phyloP scores from a whole-genome alignment of 371 early-diverging fungal species.

The Mortierella polycephala region DNA sequence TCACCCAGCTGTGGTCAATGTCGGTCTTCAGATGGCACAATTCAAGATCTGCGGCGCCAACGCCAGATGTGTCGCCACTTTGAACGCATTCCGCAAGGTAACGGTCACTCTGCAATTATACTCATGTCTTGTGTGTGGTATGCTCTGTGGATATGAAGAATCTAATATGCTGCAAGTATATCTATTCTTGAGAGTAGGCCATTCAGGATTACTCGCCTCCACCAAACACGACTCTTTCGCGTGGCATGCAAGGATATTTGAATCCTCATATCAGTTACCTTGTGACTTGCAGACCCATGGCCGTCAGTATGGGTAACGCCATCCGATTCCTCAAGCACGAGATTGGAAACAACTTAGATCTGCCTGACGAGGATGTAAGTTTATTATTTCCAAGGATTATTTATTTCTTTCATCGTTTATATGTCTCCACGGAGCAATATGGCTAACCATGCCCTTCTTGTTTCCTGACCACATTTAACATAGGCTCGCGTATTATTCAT shows the following conservation, averaged over 20 bases:
- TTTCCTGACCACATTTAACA: background rate
- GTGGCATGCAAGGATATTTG: conserved; percentile 86
- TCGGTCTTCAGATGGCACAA: conserved; percentile 89
- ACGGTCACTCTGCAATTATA: background rate
- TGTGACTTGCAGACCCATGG: conserved; percentile 84
- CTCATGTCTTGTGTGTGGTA: too few species aligned
- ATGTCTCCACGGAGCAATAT: too few species aligned
- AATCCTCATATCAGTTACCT: conserved; percentile 93
- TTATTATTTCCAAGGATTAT: background rate
- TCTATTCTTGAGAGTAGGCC: conserved; percentile 64
- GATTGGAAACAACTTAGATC: conserved; percentile 77
- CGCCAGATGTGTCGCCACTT: conserved; percentile 88
- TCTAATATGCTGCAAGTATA: background rate
- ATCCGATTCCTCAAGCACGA: conserved; percentile 93
- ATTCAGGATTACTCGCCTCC: conserved; percentile 94
- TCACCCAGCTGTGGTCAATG: conserved; percentile 88
- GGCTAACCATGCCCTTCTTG: background rate
- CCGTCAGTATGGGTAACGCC: conserved; percentile 94
- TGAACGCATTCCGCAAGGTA: conserved; percentile 86
- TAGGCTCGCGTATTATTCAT: conserved; percentile 63
- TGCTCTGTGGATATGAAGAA: background rate
- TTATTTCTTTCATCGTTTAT: background rate
- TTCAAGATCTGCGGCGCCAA: conserved; percentile 92
- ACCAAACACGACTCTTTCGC: conserved; percentile 80
- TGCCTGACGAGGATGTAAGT: conserved; percentile 86